These are phyloP conservation scores for Aspergillus cristatus DNA, from an alignment of 495 filamentous ascomycete species.

Conservation along the genomic window DNA sequence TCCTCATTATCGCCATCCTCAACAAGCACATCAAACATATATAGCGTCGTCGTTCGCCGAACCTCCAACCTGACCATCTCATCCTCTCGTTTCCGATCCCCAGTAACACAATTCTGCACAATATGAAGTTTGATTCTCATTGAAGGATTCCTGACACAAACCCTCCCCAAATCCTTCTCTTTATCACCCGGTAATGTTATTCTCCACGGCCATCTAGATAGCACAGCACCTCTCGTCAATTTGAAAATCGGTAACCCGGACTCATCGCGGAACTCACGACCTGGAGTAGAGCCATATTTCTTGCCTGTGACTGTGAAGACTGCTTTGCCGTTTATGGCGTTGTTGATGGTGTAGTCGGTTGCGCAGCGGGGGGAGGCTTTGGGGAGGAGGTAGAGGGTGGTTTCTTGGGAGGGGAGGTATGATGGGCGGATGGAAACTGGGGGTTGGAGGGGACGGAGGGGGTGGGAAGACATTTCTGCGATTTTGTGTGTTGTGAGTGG, in stretches of 20 bases:
- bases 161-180: conserved; percentile 6
- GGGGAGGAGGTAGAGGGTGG: conserved; percentile 10
- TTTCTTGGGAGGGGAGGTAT: conserved; percentile 1
- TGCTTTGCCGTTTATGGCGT: conserved; percentile 7
- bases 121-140: background rate
- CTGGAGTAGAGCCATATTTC: conserved; percentile 6
- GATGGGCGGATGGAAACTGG: conserved; percentile 4
- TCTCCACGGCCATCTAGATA: conserved; percentile 4
- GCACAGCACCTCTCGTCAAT: background rate
- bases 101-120: conserved; percentile 8
- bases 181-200: conserved; percentile 11
- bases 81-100: conserved; percentile 2
- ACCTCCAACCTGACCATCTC: conserved; percentile 8
- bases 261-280: conserved; percentile 13
- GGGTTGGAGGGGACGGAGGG: background rate
- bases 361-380: conserved; percentile 7
- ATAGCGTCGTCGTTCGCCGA: background rate
- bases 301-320: conserved; percentile 13
- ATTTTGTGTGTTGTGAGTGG: too few species aligned
- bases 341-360: conserved; percentile 10
- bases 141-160: background rate
- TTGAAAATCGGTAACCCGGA: conserved; percentile 16
- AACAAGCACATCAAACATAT: conserved; percentile 1
- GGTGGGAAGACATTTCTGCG: too few species aligned
- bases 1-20: too few species aligned